phyloP scores from a whole-genome alignment of 2,329 filamentous ascomycete genomes.

The Colletotrichum zoysiae region DNA sequence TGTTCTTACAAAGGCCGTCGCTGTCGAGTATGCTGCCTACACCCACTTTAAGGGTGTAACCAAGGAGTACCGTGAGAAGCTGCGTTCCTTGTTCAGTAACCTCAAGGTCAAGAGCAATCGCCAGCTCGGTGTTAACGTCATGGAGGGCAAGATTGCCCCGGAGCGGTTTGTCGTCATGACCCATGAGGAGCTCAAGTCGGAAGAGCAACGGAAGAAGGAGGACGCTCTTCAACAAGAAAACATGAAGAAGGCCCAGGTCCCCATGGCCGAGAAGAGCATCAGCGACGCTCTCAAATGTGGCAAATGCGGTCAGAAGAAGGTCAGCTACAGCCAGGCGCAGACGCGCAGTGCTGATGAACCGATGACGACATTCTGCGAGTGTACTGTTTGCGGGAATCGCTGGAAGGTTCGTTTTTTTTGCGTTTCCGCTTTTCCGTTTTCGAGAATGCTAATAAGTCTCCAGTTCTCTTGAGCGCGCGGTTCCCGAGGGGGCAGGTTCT shows the following conservation, averaged over 20 bases:
- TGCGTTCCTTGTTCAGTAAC: conserved; percentile 93
- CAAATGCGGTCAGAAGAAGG: conserved; percentile 93
- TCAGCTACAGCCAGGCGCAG: conserved; percentile 96
- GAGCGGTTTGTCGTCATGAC: conserved; percentile 87
- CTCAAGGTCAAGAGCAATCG: conserved; percentile 93
- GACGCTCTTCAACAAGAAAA: conserved; percentile 87
- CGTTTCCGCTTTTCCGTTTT: conserved; percentile 42
- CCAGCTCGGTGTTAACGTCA: conserved; percentile 79
- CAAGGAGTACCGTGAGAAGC: conserved; percentile 84
- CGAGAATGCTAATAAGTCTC: conserved; percentile 5
- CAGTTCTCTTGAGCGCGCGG: conserved; percentile 40
- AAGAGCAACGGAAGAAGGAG: conserved; percentile 82
- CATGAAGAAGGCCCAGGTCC: conserved; percentile 96
- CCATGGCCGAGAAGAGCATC: conserved; percentile 91
- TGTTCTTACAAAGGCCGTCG: conserved; percentile 80
- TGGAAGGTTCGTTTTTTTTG: conserved; percentile 72
- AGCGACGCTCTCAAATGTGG: conserved; percentile 89
- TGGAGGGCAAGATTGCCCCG: conserved; percentile 78
- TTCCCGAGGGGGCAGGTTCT: neutral
- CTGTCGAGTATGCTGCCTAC: conserved; percentile 86
- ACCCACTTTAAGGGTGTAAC: conserved; percentile 77
- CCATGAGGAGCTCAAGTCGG: conserved; percentile 90
- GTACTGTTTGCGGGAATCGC: conserved; percentile 75
- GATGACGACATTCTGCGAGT: conserved; percentile 82
- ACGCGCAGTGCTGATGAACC: conserved; percentile 96